Base-by-base conservation (phyloP, 768 basidiomycete genomes). In the Psilocybe cubensis region DNA sequence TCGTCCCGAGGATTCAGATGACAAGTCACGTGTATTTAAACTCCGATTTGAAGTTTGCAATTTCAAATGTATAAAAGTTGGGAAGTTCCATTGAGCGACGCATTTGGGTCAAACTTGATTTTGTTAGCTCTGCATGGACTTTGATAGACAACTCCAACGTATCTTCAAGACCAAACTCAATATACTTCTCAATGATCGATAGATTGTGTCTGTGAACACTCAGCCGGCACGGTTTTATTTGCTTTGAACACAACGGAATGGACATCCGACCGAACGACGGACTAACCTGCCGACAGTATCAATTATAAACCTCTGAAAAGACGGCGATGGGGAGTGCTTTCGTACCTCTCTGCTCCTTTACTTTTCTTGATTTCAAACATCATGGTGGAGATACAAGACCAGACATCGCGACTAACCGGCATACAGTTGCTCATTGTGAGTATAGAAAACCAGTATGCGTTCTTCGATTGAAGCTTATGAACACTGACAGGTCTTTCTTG, bases 351-450 rank as follows among this genome's bases (percentile, higher is more conserved):
- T 27, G n/a, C 4, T 29, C 28, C 52, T 29, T 31, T 29, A 29
- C 29, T 28, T 28, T 40, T 17, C 23, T 40, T 18, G 35, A 27
- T 27, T 38, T 38, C 14, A 12, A 25, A 14, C 7, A 53, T 27
- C 18, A 47, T 56, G 31, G 46, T 48, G 23, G 33, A 48, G 9
- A 56, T 56, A 21, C 54, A 56, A 44, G 54, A 56, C 54, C 54
- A 56, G 33, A 56, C 54, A 24, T 56, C 54, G 20, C 54, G 54
- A 21, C 45, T 56, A 14, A 31, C 54, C 29, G 54, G 54, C 24
- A 20, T 56, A 21, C 54, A 56, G 23, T 38, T 56, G 17, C 24
- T 56, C 23, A 49, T 56, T 6, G 54, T 56, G 17, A 11, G 54
- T 38, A 18, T 4, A 9, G 20, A 6, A 44, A 21, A 20, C 23